Evolutionary conservation across 2,329 filamentous ascomycete species (phyloP), one percentile per base, ranked within the genome.

Genomic region (Bipolaris victoriae): DNA sequence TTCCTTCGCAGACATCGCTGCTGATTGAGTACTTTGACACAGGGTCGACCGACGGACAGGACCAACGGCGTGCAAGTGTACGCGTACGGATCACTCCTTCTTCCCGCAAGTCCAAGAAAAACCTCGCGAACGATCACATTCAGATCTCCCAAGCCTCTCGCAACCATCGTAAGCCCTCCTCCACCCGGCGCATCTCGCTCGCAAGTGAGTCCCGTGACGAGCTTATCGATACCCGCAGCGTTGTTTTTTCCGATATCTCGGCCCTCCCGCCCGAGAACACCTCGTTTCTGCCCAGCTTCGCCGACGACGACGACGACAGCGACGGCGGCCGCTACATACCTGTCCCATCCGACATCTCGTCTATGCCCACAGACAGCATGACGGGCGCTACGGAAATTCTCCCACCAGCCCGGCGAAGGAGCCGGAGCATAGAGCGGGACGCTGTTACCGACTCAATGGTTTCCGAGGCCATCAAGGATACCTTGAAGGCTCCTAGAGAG

Each of bases 21-120:
- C 83, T 97, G 69, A 97, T 97, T 70, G 93, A 97, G 79, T 97
- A 96, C 78, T 97, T 96, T 71, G 93, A 97, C 79, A 90, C 88
- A 65, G 87, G 88, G 62, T 93, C 91, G 76, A 80, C 84, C 55
- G 82, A 82, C 67, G 82, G 78, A 70, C 83, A 79, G 70, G 80
- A 82, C 33, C 84, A 87, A 67, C 88, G 90, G 68, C 88, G 90
- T 67, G 92, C 93, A 11, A 96, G 92, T 74, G 91, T 97, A 52
- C 81, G 89, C 66, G 89, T 91, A 52, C 85, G 88, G 66, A 84
- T 97, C 61, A 96, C 91, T 13, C 93, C 93, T 13, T 83, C 83
- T 22, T 80, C 79, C 64, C 84, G 82, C 75, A 86, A 82, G 71
- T 61, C 37, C 50, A 55, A 62, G 46, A 78, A 77, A 70, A 82